Evolutionary conservation across 495 filamentous ascomycete genomes (phyloP).

Genomic region (Talaromyces wortmannii): DNA sequence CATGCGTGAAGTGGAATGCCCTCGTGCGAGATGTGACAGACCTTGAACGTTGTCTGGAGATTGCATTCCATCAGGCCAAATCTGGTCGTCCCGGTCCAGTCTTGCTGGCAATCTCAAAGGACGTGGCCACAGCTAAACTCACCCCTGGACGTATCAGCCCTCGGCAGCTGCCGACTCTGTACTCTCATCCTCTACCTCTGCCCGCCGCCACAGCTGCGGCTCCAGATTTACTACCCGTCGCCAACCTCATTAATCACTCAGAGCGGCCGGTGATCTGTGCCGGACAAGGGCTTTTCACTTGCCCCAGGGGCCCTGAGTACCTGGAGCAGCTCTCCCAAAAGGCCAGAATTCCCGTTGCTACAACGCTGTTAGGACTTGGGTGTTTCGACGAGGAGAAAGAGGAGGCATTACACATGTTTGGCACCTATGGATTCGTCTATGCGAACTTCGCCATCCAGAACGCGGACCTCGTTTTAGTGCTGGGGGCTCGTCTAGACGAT

Average conservation of each 20-base stretch:
- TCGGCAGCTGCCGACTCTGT: constrained; percentile 37
- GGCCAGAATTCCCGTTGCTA: constrained; percentile 53
- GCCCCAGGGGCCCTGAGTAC: constrained; percentile 41
- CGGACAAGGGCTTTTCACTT: constrained; percentile 49
- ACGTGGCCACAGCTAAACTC: constrained; percentile 49
- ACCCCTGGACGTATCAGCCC: constrained; percentile 39
- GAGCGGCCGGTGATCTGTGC: constrained; percentile 56
- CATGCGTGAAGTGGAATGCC: constrained; percentile 62
- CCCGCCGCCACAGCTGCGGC: too few relatives aligned
- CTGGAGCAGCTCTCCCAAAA: constrained; percentile 52
- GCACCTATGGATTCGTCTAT: constrained; percentile 57
- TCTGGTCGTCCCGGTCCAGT: constrained; percentile 55
- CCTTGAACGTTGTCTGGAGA: constrained; percentile 50
- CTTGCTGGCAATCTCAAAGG: constrained; percentile 54
- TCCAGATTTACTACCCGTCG: too few relatives aligned
- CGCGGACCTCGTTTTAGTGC: constrained; percentile 53
- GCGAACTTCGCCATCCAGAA: constrained; percentile 61
- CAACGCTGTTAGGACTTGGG: constrained; percentile 58
- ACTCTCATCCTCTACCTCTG: too few relatives aligned
- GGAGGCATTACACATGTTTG: constrained; percentile 55
- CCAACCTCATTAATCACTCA: constrained; percentile 48
- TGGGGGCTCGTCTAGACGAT: constrained; percentile 58
- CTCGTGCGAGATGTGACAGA: constrained; percentile 55
- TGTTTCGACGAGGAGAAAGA: constrained; percentile 53
- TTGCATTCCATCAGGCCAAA: constrained; percentile 58